A percentile compares a stretch with the other conserved stretches of the same genome.
Evolutionary conservation across 2,329 filamentous ascomycete species (phyloP).

Genomic region (Trichophyton mentagrophytes): DNA sequence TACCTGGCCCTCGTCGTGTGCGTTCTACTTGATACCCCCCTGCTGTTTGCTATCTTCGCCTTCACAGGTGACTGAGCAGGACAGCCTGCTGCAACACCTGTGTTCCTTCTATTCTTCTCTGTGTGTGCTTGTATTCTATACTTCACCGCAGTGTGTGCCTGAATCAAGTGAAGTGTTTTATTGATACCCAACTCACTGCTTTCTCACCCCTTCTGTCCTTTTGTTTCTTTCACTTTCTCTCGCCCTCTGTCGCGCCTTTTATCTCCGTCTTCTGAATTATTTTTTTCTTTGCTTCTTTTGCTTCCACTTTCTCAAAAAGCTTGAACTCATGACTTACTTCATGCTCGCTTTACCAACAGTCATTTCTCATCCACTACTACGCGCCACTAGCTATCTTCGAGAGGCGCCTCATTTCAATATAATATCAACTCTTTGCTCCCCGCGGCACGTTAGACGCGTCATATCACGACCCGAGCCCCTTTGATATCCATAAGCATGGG

Average conservation of each 20-base stretch:
- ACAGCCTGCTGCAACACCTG: no score
- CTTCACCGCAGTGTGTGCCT: no score
- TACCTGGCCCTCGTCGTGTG: no score
- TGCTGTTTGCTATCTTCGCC: no score
- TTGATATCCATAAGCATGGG: not conserved
- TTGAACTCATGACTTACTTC: not conserved
- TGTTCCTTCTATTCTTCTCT: no score
- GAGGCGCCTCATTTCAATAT: not conserved
- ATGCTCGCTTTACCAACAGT: not conserved
- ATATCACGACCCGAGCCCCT: not conserved
- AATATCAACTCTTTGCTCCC: not conserved
- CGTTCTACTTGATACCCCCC: no score
- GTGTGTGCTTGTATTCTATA: no score
- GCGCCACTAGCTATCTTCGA: not conserved
- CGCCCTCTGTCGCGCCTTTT: not conserved
- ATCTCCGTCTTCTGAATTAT: not conserved
- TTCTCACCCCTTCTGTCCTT: not conserved
- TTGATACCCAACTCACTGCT: no score
- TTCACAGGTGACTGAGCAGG: no score
- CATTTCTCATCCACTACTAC: not conserved
- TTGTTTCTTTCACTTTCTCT: not conserved
- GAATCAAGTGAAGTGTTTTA: no score
- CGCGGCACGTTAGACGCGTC: not conserved
- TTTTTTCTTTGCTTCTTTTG: no score
- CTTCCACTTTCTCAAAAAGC: no score